These are phyloP conservation scores for Vaccinium macrocarpon DNA, from an alignment of 148 eudicot species.

Conservation along the genomic window DNA sequence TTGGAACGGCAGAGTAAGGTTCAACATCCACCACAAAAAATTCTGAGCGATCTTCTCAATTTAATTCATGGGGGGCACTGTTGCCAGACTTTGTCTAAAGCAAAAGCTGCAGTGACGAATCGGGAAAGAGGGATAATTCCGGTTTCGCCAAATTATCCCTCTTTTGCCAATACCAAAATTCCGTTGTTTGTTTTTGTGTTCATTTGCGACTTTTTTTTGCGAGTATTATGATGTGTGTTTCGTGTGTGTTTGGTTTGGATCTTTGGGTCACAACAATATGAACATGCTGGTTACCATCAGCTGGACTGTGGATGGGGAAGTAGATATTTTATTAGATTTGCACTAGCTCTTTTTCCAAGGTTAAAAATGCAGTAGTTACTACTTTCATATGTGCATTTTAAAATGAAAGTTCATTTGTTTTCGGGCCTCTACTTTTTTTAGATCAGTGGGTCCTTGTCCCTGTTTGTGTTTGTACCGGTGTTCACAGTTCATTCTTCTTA, in stretches of 20 bases:
- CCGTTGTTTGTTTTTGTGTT: not conserved
- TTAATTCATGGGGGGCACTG: too few species aligned
- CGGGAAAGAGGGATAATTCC: too few species aligned
- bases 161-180: too few species aligned
- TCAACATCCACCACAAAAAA: too few species aligned
- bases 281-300: not conserved
- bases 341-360: not conserved
- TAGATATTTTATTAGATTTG: not conserved
- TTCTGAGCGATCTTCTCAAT: too few species aligned
- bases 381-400: not conserved
- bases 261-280: not conserved
- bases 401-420: not conserved
- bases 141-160: too few species aligned
- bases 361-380: not conserved
- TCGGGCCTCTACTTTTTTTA: not conserved
- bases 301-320: not conserved
- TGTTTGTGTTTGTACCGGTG: not conserved
- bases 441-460: not conserved
- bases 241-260: too few species aligned
- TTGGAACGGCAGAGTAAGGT: too few species aligned
- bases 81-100: too few species aligned
- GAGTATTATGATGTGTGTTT: not conserved
- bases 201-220: not conserved
- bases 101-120: too few species aligned
- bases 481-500: not conserved